Evolutionary conservation across 2,329 filamentous ascomycete species (phyloP), one percentile per base, ranked within the genome.

Genomic region (Aspergillus sergii): DNA sequence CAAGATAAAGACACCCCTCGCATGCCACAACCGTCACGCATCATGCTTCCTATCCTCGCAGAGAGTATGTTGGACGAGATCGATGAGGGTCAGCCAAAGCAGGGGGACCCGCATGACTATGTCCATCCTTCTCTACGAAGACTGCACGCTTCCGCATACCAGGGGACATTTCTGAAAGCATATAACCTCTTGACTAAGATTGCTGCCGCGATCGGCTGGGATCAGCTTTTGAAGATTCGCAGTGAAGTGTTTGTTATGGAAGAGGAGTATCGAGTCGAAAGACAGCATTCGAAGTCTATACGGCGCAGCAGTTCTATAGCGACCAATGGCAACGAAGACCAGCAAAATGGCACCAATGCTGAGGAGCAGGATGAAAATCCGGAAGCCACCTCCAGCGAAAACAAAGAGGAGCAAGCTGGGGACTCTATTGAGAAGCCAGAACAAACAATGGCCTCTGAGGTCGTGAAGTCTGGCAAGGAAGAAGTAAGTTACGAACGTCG

Each of bases 201-300:
- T 83, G 96, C 94, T 0, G 90, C 93, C 65, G 94, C 95, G 79
- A 97, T 99, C 71, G 95, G 95, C 45, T 99, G 95, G 95, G 95
- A 99, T 72, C 93, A 97, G 75, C 84, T 99, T 26, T 83, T 99
- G 58, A 96, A 93, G 78, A 97, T 96, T 72, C 88, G 95, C 69
- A 98, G 94, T 81, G 94, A 94, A 66, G 95, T 99, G 1, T 99
- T 99, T 71, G 95, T 99, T 56, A 99, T 99, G 95, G 95, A 99
- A 77, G 95, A 99, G 74, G 95, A 99, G 78, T 99, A 99, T 76
- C 89, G 95, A 56, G 91, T 90, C 61, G 95, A 98, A 80, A 76
- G 78, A 23, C 75, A 82, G 51, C 72, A 81, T 58, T 70, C 69
- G 61, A 70, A 67, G 60, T 59, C 63, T 23, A 59, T 58, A 21